These are phyloP conservation scores for Starmerella bombicola DNA, from an alignment of 805 yeast species.

Conservation along the genomic window DNA sequence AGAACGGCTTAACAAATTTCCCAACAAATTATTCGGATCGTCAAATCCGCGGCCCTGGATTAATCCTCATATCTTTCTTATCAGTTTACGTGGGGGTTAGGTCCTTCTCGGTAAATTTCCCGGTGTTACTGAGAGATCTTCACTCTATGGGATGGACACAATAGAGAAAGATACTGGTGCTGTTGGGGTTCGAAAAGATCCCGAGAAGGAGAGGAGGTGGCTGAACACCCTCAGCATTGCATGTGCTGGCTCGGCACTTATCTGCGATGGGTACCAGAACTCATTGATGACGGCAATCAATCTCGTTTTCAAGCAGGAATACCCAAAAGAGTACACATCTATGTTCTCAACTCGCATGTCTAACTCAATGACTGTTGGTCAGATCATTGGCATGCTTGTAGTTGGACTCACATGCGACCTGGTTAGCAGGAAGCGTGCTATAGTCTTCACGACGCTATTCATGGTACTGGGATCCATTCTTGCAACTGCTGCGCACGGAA, in stretches of 20 bases:
- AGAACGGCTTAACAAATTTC: too few species aligned
- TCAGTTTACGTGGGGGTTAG: too few species aligned
- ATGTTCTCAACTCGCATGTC: slow-evolving; percentile 50
- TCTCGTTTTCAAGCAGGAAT: slow-evolving; percentile 39
- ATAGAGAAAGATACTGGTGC: too few species aligned
- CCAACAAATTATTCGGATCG: too few species aligned
- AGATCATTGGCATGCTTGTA: slow-evolving; percentile 53
- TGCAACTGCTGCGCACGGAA: slow-evolving; percentile 62
- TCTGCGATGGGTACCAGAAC: slow-evolving; percentile 69
- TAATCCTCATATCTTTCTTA: too few species aligned
- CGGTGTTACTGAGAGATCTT: too few species aligned
- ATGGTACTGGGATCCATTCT: slow-evolving; percentile 51
- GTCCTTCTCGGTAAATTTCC: too few species aligned
- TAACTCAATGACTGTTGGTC: slow-evolving; percentile 55
- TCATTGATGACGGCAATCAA: slow-evolving; percentile 60
- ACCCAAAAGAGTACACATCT: slow-evolving; percentile 35
- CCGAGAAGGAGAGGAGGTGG: not conserved
- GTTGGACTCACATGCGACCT: slow-evolving; percentile 54
- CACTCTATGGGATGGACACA: too few species aligned
- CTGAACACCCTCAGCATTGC: slow-evolving; percentile 14
- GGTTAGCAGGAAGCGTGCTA: slow-evolving; percentile 52
- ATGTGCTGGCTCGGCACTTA: slow-evolving; percentile 62
- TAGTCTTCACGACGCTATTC: slow-evolving; percentile 47
- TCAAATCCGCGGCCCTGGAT: too few species aligned
- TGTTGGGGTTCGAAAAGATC: too few species aligned